Evolutionary conservation across 768 basidiomycete genomes (phyloP), one percentile per base, ranked within the genome.

Genomic region (Boletus bicolor): DNA sequence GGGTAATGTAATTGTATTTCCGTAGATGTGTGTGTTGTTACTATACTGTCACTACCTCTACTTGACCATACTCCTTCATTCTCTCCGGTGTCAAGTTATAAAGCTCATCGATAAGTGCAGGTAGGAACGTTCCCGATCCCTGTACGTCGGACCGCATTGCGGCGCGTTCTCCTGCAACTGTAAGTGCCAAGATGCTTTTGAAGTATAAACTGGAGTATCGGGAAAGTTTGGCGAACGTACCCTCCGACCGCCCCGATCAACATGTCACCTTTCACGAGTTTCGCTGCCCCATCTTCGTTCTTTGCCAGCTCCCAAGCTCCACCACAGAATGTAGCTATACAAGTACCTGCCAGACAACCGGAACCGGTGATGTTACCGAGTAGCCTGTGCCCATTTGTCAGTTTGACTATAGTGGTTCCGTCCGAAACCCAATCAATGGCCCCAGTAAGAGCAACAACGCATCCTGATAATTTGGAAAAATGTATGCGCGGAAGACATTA

Each of bases 351-450:
- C 69, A 95, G 84, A 65, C 94, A 98, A 5, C 94, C 94, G 26
- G 90, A 90, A 0, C 94, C 95, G 0, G 95, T 97, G 53, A 98
- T 93, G 51, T 80, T 76, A 0, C 85, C 86, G 8, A 97, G 81
- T 26, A 88, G 73, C 15, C 75, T 72, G 64, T 89, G 77, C 0
- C 95, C 95, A 63, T 97, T 97, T 4, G 76, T 73, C 7, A 92
- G 72, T 42, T 79, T 77, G n/a, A 91, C 77, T 6, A 92, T 85
- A 5, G 70, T 77, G 11, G 70, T 64, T 7, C 94, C 95, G 64
- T 97, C 91, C 0, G 91, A 92, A 45, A 97, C 77, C 70, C 88
- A 95, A 67, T 98, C 95, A 0, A 72, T 76, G 14, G 78, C 74
- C 2, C 95, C 95, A 0, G 92, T 93, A 61, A 96, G 76, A 19